phyloP scores from a whole-genome alignment of 345 rosid genomes.

The Erucastrum elatum region DNA sequence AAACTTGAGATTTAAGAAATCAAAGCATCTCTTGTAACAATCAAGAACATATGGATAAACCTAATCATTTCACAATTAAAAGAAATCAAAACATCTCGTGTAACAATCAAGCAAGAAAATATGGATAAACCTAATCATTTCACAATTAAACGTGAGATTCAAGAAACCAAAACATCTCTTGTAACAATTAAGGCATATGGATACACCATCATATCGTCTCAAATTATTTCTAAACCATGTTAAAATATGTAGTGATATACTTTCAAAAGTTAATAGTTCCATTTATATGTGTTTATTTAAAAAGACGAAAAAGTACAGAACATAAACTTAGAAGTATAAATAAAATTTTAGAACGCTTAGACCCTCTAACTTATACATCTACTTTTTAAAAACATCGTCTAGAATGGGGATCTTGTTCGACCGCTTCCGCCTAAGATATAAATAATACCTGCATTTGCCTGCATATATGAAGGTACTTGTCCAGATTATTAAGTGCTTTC shows the following conservation, averaged over 20 bases:
- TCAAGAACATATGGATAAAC: constrained; percentile 22
- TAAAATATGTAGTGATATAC: not conserved
- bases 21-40: not conserved
- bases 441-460: constrained; percentile 55
- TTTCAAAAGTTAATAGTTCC: too few species aligned
- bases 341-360: not conserved
- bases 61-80: constrained; percentile 39
- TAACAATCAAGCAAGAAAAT: not conserved
- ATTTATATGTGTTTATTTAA: not conserved
- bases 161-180: not conserved
- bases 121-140: constrained; percentile 41
- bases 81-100: not conserved
- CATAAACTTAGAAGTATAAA: not conserved
- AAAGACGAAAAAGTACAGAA: not conserved
- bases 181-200: not conserved
- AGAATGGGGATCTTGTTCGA: not conserved
- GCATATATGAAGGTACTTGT: constrained; percentile 54
- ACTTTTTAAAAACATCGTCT: too few species aligned
- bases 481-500: constrained; percentile 50
- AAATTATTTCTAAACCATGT: not conserved
- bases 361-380: not conserved
- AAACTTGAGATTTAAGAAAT: not conserved
- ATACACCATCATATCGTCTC: not conserved
- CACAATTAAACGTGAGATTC: constrained; percentile 8
- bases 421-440: not conserved